Base-by-base conservation (phyloP, 163 green algal genomes). In the Prototheca stagnorum region DNA sequence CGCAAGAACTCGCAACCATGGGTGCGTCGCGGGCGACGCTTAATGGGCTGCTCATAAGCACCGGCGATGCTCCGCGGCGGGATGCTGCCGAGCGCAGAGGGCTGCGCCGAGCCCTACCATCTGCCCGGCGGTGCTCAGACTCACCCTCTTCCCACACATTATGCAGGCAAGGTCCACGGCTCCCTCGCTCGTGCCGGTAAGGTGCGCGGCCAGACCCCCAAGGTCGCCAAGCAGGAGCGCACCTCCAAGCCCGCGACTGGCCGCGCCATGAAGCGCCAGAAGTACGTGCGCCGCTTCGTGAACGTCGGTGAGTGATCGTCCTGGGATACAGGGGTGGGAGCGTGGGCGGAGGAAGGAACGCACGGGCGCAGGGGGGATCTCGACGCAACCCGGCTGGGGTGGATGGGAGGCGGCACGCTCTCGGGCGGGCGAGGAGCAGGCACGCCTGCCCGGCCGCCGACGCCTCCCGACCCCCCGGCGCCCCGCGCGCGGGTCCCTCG, bases 181-280 rank as follows among this genome's bases (percentile, higher is more conserved):
- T 99, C 91, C 42, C 69, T 99, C 35, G 90, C 91, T 47, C 91
- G 91, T 89, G 91, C 91, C 66, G 91, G 91, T 73, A 99, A 99
- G 77, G 91, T 99, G 65, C 82, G 91, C 48, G 85, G 86, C 51
- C 90, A 98, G 76, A 89, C 82, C 23, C 88, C 91, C 45, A 99
- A 99, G 84, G 91, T 99, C 5, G 74, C 79, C 35, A 91, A 89
- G 66, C 88, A 97, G 73, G 91, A 97, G 49, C 97, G 97, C 84
- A 95, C 95, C 78, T 97, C 97, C 73, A 65, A 73, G 55, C 87
- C 85, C 31, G 91, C 81, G 65, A n/a, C n/a, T n/a, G 91, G 91
- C 45, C 77, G 91, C 39, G 89, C 89, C 27, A 70, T 79, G 50
- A 95, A 97, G 81, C 73, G 90, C 35, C 73, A 95, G 28, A 84